These are phyloP conservation scores for Ceriops tagal DNA, from an alignment of 345 rosid species.

Conservation along the genomic window DNA sequence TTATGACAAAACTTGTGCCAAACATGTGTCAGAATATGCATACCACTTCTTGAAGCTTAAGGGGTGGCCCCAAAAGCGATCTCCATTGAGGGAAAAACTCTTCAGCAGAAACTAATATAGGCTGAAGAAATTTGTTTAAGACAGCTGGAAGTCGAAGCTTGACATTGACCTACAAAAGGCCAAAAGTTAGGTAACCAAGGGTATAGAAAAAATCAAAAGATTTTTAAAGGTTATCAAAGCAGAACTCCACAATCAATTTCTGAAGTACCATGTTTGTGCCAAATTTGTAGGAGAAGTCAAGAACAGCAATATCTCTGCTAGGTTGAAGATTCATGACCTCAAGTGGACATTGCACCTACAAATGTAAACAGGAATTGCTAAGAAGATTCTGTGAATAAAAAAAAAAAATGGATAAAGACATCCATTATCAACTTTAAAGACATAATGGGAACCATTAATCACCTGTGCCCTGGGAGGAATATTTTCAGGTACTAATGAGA, in stretches of 20 bases:
- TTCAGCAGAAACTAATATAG: constrained; percentile 66
- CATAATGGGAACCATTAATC: constrained; percentile 16
- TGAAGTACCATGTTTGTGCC: constrained; percentile 58
- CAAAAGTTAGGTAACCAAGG: constrained; percentile 21
- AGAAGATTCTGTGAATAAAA: background rate
- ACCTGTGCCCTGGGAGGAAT: constrained; percentile 99
- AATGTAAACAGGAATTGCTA: constrained; percentile 15
- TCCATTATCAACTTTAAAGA: background rate
- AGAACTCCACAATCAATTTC: background rate
- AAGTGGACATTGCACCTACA: constrained; percentile 93
- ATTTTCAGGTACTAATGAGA: constrained; percentile 90
- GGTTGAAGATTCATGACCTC: constrained; percentile 79
- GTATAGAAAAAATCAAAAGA: constrained; percentile 11
- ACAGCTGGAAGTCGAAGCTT: constrained; percentile 97
- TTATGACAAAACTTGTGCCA: background rate
- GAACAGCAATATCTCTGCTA: constrained; percentile 94
- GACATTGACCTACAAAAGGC: constrained; percentile 58
- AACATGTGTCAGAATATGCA: constrained; percentile 28
- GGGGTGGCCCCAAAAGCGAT: constrained; percentile 88
- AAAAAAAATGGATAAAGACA: background rate
- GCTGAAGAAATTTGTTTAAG: constrained; percentile 88
- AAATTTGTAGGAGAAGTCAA: constrained; percentile 89
- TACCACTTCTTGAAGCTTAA: constrained; percentile 99
- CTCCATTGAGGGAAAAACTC: constrained; percentile 99
- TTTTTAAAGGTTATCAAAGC: background rate